phyloP scores from a whole-genome alignment of 306 rosid species.

The Senna tora region DNA sequence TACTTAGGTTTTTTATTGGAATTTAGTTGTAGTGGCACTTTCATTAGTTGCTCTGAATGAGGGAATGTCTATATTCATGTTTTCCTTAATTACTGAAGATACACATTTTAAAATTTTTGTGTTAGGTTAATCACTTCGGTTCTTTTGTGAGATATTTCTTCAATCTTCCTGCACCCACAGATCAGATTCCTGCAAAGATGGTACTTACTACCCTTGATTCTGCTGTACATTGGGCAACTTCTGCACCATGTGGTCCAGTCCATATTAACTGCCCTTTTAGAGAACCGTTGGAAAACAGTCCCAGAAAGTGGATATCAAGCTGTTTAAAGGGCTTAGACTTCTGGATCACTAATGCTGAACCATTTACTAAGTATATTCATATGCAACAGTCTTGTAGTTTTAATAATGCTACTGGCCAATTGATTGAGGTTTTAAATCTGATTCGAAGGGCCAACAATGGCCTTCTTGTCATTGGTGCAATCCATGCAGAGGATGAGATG shows the following conservation, averaged over 20 bases:
- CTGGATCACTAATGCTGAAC: constrained; percentile 76
- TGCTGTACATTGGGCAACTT: constrained; percentile 83
- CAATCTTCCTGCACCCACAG: constrained; percentile 84
- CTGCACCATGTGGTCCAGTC: constrained; percentile 86
- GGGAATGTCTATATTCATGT: constrained; percentile 16
- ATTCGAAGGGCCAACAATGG: constrained; percentile 60
- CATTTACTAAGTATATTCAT: constrained; percentile 83
- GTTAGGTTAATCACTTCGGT: constrained; percentile 92
- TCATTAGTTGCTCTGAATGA: constrained; percentile 26
- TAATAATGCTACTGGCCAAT: constrained; percentile 47
- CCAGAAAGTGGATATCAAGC: constrained; percentile 64
- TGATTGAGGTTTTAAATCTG: constrained; percentile 62
- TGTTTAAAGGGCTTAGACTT: constrained; percentile 75
- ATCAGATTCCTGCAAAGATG: constrained; percentile 75
- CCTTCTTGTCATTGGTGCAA: constrained; percentile 73
- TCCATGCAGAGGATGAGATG: constrained; percentile 91
- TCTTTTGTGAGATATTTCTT: constrained; percentile 92
- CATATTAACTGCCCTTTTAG: constrained; percentile 92
- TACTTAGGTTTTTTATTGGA: constrained; percentile 12
- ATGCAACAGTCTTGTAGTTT: constrained; percentile 44
- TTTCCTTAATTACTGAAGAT: constrained; percentile 36
- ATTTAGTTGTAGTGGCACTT: constrained; percentile 20
- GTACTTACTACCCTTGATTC: constrained; percentile 93
- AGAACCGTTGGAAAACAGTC: constrained; percentile 88
- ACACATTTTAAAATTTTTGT: constrained; percentile 30